Base-by-base conservation (phyloP, 208 protist species). In the Trypanosoma grayi region DNA sequence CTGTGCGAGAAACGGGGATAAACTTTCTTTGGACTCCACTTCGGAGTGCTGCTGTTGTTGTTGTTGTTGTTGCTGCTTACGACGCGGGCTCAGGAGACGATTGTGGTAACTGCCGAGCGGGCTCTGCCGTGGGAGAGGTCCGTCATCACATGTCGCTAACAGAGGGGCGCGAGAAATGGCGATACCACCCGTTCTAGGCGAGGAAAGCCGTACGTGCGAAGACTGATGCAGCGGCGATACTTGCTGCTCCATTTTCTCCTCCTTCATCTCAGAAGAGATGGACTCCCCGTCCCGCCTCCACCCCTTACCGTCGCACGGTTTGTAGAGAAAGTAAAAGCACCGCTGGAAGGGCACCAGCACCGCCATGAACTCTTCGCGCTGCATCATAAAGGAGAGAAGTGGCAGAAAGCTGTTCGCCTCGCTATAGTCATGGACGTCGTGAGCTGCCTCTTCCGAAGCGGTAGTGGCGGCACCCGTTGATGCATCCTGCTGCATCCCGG, bases 241-340 rank as follows among this genome's bases (percentile, higher is more conserved):
- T n/a, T 14, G 54, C 36, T 53, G 5, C 10, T 47, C n/a, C 13
- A 28, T 34, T 43, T 45, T n/a, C 13, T 64, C 14, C 14, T 52
- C 28, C 22, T 39, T 11, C n/a, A 53, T 27, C n/a, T 51, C 31
- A 10, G 4, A 18, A 14, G 20, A 48, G 3, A 41, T 30, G 4
- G 2, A 27, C n/a, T 10, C 20, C 4, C 18, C 13, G 10, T 25
- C 5, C 2, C 25, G 8, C 54, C 56, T 22, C 8, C 48, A 24
- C 61, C 39, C 13, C 37, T n/a, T n/a, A 4, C 55, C 57, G 40
- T 20, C 24, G 58, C 71, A 77, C 8, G 65, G 39, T 1, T 79
- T 81, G 51, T 87, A 91, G 16, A 87, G 59, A 57, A 82, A 87
- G 33, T 71, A 75, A 44, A 84, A 87, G 46, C 68, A 81, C 0